Percentiles rank a stretch among this genome's conserved stretches.
Evolutionary conservation across 306 rosid genomes (phyloP).

Genomic region (Quercus mongolica): DNA sequence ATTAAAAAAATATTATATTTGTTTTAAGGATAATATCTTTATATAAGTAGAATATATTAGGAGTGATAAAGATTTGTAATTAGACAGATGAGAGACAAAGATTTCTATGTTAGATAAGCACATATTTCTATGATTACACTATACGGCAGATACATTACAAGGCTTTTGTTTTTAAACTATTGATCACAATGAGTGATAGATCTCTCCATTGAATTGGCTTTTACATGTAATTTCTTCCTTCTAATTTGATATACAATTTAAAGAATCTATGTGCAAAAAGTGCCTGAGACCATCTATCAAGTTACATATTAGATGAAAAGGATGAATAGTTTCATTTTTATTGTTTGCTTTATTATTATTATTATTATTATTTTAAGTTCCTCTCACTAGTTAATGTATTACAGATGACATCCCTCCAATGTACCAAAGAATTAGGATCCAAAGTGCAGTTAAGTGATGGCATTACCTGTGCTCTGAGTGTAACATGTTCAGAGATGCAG

Average conservation of each 20-base stretch:
- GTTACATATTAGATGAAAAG: not conserved
- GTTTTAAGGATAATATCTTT: not conserved
- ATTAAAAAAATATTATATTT: not conserved
- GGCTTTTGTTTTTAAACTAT: too few relatives aligned
- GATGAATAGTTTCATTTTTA: not conserved
- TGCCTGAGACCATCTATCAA: not conserved
- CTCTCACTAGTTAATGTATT: conserved; percentile 34
- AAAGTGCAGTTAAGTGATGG: conserved; percentile 43
- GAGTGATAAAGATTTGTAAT: not conserved
- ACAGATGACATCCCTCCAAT: conserved; percentile 56
- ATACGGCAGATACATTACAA: not conserved
- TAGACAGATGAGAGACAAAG: not conserved
- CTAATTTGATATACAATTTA: not conserved
- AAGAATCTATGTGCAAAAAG: not conserved
- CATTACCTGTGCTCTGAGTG: conserved; percentile 43
- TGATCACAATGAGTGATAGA: not conserved
- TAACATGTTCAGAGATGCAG: conserved; percentile 43
- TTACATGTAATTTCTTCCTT: not conserved
- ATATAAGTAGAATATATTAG: not conserved
- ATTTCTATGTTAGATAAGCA: not conserved
- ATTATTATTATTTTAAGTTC: not conserved
- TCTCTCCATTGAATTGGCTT: not conserved
- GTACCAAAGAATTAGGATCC: conserved; percentile 55
- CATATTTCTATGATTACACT: not conserved
- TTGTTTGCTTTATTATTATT: not conserved